Evolutionary conservation across 371 early-diverging fungal species (phyloP), one percentile per base, ranked within the genome.

Genomic region (Chytridiales sp.): DNA sequence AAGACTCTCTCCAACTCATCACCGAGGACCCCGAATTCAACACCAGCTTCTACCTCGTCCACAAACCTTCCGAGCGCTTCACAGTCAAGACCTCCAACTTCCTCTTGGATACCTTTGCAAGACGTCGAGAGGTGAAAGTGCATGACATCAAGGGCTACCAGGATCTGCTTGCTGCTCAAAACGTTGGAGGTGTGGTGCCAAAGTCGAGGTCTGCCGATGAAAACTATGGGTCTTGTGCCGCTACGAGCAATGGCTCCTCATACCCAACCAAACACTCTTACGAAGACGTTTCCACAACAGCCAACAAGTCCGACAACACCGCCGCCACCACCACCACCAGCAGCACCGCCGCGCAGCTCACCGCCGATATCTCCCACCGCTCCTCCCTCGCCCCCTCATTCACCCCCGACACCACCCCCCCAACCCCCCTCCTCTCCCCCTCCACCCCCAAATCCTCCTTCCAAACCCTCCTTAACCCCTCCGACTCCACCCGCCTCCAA

Each of bases 81-180:
- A 24, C 27, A 15, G 62, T 62, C 38, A 44, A 32, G 3, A 35
- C 26, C 39, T 22, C 24, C 56, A 63, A 63, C 57, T 63, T 63
- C 41, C 56, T 56, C 19, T 17, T 56, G 6, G 63, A 63, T 34
- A 11, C 48, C 32, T 63, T 63, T 43, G 56, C 47, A 8, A 47
- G 63, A 6, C 56, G 63, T 9, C 46, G 49, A 26, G 22, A 31
- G 32, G 15, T 63, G 17, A 15, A 30, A 1, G 26, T 27, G 15
- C 24, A 56, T 31, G 50, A 63, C 31, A 38, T 63, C 29, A 43
- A 48, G 31, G 47, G 63, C 26, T 63, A 63, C 57, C 56, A 63
- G 26, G 57, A 63, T 8, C 40, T 62, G 27, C 35, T 62, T 27
- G 13, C 22, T n/a, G 17, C 22, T 26, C 40, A n/a, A n/a, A n/a